Percentiles rank a stretch among this genome's conserved stretches.
phyloP scores from a whole-genome alignment of 768 basidiomycete genomes.

The Auricularia cornea region DNA sequence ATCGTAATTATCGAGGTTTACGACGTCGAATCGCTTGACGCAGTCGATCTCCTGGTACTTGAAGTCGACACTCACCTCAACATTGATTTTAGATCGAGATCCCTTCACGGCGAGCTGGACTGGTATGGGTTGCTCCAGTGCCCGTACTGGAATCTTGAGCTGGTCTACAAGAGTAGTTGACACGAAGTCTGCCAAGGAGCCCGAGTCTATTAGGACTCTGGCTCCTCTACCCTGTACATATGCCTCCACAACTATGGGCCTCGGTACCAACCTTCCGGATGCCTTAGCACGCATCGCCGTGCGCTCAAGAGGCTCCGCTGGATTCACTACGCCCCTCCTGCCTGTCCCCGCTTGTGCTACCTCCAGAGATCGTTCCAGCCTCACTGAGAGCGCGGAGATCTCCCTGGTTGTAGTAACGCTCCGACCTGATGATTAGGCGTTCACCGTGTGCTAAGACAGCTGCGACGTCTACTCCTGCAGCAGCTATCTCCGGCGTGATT shows the following conservation, averaged over 20 bases:
- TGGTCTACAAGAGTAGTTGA: slow-evolving; percentile 9
- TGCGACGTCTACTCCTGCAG: neutral
- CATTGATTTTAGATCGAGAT: slow-evolving; percentile 7
- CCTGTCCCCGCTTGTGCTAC: neutral
- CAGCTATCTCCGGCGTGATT: neutral
- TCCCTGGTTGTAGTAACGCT: neutral
- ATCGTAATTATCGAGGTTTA: slow-evolving; percentile 30
- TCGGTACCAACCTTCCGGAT: slow-evolving; percentile 4
- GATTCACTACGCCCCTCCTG: too few species aligned
- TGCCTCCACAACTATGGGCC: slow-evolving; percentile 3
- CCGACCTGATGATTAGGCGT: neutral
- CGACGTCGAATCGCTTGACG: slow-evolving; percentile 18
- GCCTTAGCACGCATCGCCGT: slow-evolving; percentile 6
- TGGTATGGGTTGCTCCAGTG: slow-evolving; percentile 4
- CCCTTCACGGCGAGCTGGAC: slow-evolving; percentile 9
- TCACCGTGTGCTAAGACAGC: neutral
- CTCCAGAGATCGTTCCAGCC: too few species aligned
- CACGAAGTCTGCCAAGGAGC: slow-evolving; percentile 9
- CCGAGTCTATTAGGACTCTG: slow-evolving; percentile 7
- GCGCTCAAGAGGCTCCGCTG: slow-evolving; percentile 1
- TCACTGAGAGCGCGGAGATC: neutral
- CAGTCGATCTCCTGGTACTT: slow-evolving; percentile 5
- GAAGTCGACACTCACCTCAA: neutral
- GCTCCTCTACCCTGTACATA: slow-evolving; percentile 1
- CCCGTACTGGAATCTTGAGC: neutral